Base-by-base conservation (phyloP, 352 stramenopile genomes). In the Pythium brachiatum region DNA sequence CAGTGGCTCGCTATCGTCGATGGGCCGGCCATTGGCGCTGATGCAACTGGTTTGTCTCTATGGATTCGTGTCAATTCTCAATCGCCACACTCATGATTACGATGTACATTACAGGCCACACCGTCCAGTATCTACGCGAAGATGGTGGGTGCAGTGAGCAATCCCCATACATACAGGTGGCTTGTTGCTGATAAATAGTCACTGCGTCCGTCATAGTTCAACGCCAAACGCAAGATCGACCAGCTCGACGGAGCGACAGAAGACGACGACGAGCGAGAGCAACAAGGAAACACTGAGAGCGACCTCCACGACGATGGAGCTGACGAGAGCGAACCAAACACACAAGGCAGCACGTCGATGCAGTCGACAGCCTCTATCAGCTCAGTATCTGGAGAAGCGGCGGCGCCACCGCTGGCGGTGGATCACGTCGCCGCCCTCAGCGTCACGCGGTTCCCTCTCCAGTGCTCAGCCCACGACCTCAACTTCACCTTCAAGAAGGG, bases 71-170 rank as follows among this genome's bases (percentile, higher is more conserved):
- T n/a, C n/a, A n/a, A n/a, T n/a, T n/a, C n/a, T n/a, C n/a, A n/a
- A n/a, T n/a, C n/a, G n/a, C n/a, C n/a, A n/a, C n/a, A n/a, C n/a
- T n/a, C n/a, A n/a, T n/a, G n/a, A n/a, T n/a, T n/a, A n/a, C n/a
- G n/a, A n/a, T n/a, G n/a, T n/a, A n/a, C n/a, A n/a, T 48, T n/a
- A 31, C 52, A 67, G 60, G 52, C 36, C 38, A 31, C 41, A 2
- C 57, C 41, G 26, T 47, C 57, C 3, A 70, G 63, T 39, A 51
- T 70, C 26, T 70, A 65, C 36, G 51, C 56, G n/a, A 57, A 43
- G 4, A 70, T 70, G 6, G 63, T 70, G 44, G n/a, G 62, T 57
- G 7, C 18, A n/a, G n/a, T n/a, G n/a, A n/a, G n/a, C n/a, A n/a
- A n/a, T n/a, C n/a, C n/a, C n/a, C n/a, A n/a, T n/a, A n/a, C n/a